Base-by-base conservation (phyloP, 352 stramenopile genomes). In the Globisporangium cylindrosporum region DNA sequence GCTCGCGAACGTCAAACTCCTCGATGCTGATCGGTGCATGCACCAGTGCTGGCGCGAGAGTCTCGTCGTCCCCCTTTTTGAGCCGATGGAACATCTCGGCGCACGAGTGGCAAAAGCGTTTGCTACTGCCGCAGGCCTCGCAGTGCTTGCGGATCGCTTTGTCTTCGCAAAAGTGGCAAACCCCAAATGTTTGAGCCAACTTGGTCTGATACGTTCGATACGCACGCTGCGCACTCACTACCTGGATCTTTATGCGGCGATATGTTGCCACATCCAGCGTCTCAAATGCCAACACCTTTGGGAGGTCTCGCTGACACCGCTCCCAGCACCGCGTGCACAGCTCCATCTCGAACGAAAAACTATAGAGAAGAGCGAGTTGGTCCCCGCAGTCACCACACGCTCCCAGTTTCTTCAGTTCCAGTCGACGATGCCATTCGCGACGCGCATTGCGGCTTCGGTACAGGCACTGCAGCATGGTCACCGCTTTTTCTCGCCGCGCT, bases 71-170 rank as follows among this genome's bases (percentile, higher is more conserved):
- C 0, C 18, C 43, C 59, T 62, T 62, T 8, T 68, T 66, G 43
- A 63, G 49, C 3, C 22, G 54, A 59, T 84, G 80, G 61, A 84
- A 79, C 9, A 79, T 57, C 32, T 59, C 66, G 43, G 78, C 71
- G 53, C 81, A 90, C 27, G 78, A 75, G 60, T 77, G 80, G 66
- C 83, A 92, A 29, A 79, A 87, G 5, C 51, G 66, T 29, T 74
- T 67, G 20, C 46, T n/a, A n/a, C 55, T 58, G 8, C 68, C 29
- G 27, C 84, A 91, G 2, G 68, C 62, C 8, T 74, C 73, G 38
- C 85, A 93, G 41, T 80, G 75, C 27, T 63, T 59, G 3, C 77
- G 75, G 0, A 80, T 62, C 5, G 84, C 80, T 9, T 74, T 69
- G 9, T 71, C 70, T 6, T 77, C 60, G 49, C 85, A 93, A 22